These are phyloP conservation scores for Sordaria brevicollis DNA, from an alignment of 495 filamentous ascomycete genomes.

Conservation along the genomic window DNA sequence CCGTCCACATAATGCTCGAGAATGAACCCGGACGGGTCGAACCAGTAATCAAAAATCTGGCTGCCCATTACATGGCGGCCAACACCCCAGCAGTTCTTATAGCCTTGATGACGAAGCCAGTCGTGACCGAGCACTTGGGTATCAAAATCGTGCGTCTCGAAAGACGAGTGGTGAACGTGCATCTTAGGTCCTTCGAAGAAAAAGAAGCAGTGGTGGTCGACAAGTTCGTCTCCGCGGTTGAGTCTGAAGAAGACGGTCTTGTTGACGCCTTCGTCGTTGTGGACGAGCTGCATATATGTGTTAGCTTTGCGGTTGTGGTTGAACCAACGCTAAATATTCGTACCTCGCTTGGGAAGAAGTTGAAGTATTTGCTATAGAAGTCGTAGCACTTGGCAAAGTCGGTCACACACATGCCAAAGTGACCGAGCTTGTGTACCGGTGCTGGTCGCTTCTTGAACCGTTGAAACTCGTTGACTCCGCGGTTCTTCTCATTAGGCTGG, in stretches of 20 bases:
- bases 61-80: constrained; percentile 58
- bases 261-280: constrained; percentile 38
- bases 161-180: constrained; percentile 63
- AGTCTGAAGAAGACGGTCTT: constrained; percentile 55
- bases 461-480: constrained; percentile 36
- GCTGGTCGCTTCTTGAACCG: constrained; percentile 54
- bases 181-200: constrained; percentile 41
- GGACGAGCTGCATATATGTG: constrained; percentile 23
- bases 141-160: constrained; percentile 70
- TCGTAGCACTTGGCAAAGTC: constrained; percentile 45
- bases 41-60: constrained; percentile 65
- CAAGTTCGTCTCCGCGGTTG: constrained; percentile 46
- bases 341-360: constrained; percentile 49
- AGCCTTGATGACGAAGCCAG: constrained; percentile 53
- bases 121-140: constrained; percentile 64
- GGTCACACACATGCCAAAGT: constrained; percentile 56
- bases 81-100: constrained; percentile 62
- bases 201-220: constrained; percentile 71
- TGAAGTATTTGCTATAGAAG: constrained; percentile 61
- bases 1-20: constrained; percentile 63
- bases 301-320: background rate
- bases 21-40: constrained; percentile 52
- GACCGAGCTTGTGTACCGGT: constrained; percentile 63
- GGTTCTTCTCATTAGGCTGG: constrained; percentile 37
- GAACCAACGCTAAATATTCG: background rate